phyloP scores from a whole-genome alignment of 2,329 filamentous ascomycete genomes.

The Botrytis pseudocinerea region DNA sequence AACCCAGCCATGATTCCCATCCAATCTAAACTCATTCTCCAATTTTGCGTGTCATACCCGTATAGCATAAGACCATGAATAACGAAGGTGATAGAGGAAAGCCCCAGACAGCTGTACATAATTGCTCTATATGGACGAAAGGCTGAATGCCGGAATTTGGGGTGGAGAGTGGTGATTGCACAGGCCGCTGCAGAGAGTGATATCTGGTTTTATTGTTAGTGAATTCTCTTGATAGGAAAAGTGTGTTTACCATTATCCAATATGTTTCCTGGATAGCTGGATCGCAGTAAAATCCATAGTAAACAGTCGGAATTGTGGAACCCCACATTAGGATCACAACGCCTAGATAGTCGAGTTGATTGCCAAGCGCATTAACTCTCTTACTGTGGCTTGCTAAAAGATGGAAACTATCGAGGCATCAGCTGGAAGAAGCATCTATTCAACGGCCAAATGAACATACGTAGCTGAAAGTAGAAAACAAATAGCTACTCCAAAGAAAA shows the following conservation, averaged over 20 bases:
- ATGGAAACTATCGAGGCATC: constrained; percentile 35
- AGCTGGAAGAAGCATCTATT: not conserved
- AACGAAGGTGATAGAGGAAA: constrained; percentile 6
- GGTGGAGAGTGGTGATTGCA: not conserved
- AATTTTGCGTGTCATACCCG: constrained; percentile 22
- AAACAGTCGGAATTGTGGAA: constrained; percentile 45
- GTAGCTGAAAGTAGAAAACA: constrained; percentile 45
- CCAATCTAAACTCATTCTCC: constrained; percentile 27
- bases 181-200: not conserved
- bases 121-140: constrained; percentile 1
- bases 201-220: constrained; percentile 3
- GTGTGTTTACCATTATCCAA: constrained; percentile 31
- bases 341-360: constrained; percentile 44
- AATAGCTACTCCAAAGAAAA: constrained; percentile 43
- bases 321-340: constrained; percentile 46
- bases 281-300: constrained; percentile 47
- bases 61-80: constrained; percentile 43
- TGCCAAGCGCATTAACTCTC: constrained; percentile 41
- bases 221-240: not conserved
- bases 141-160: not conserved
- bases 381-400: constrained; percentile 45
- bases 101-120: constrained; percentile 15
- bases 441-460: not conserved
- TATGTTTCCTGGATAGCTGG: constrained; percentile 41
- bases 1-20: constrained; percentile 23